Evolutionary conservation across 2,329 filamentous ascomycete species (phyloP).

Genomic region (Penicillium sp.): DNA sequence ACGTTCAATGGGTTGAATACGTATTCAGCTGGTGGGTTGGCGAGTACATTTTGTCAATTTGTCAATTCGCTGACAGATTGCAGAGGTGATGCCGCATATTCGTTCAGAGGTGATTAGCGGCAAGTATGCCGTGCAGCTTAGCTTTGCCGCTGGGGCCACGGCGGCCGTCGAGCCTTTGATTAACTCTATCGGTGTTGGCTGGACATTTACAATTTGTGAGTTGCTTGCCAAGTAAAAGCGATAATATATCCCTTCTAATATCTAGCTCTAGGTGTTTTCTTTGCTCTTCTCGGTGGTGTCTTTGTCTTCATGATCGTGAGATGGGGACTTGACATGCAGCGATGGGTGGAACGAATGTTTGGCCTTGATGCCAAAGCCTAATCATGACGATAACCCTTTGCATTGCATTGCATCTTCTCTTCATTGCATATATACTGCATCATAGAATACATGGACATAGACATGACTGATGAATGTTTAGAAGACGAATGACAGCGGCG

Average conservation of each 20-base stretch:
- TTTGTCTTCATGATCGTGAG: slow-evolving; percentile 27
- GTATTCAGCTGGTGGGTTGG: slow-evolving; percentile 46
- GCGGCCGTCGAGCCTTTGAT: slow-evolving; percentile 68
- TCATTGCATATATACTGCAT: not conserved
- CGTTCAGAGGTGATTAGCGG: slow-evolving; percentile 72
- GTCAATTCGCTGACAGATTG: not conserved
- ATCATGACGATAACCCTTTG: slow-evolving; percentile 4
- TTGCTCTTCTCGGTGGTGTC: slow-evolving; percentile 27
- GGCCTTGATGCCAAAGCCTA: slow-evolving; percentile 16
- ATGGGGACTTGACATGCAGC: slow-evolving; percentile 33
- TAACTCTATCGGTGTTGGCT: slow-evolving; percentile 68
- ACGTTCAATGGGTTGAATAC: slow-evolving; percentile 71
- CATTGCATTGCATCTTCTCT: not conserved
- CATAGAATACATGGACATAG: not conserved
- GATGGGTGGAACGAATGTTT: slow-evolving; percentile 28
- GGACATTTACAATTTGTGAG: slow-evolving; percentile 68
- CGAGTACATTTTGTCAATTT: not conserved
- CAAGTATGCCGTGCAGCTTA: slow-evolving; percentile 73
- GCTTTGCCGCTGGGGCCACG: slow-evolving; percentile 65
- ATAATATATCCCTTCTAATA: slow-evolving; percentile 43
- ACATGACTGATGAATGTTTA: not conserved
- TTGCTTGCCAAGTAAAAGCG: not conserved
- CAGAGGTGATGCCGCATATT: slow-evolving; percentile 41
- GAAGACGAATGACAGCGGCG: not conserved
- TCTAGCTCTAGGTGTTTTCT: slow-evolving; percentile 22